phyloP scores from a whole-genome alignment of 306 rosid genomes.

The Vigna radiata region DNA sequence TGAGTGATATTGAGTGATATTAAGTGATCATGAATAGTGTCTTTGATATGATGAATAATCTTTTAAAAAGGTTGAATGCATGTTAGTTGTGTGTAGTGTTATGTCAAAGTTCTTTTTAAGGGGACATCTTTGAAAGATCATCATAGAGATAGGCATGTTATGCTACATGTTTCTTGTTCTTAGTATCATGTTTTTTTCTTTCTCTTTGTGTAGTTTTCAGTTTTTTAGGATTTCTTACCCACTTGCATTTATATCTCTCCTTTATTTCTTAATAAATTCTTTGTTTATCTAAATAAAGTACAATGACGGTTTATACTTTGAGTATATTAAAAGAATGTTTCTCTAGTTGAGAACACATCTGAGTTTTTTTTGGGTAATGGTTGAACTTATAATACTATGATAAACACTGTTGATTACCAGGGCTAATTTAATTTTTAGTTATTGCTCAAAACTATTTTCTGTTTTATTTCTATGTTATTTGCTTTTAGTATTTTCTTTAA shows the following conservation, averaged over 20 bases:
- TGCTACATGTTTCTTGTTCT: neutral
- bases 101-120: neutral
- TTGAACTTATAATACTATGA: slow-evolving; percentile 13
- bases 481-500: slow-evolving; percentile 30
- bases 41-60: neutral
- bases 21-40: slow-evolving; percentile 19
- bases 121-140: neutral
- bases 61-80: neutral
- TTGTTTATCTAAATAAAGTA: neutral
- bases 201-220: neutral
- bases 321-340: neutral
- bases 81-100: neutral
- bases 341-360: slow-evolving; percentile 1
- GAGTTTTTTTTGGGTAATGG: neutral
- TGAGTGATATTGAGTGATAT: slow-evolving; percentile 21
- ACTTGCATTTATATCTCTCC: neutral
- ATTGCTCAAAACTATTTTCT: neutral
- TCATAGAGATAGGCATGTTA: neutral
- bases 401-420: slow-evolving; percentile 21
- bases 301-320: neutral
- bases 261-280: neutral
- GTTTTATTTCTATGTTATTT: slow-evolving; percentile 1
- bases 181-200: neutral
- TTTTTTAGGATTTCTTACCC: neutral
- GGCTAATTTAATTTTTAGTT: slow-evolving; percentile 24